phyloP scores from a whole-genome alignment of 2,329 filamentous ascomycete species.

The Xylaria sp. region DNA sequence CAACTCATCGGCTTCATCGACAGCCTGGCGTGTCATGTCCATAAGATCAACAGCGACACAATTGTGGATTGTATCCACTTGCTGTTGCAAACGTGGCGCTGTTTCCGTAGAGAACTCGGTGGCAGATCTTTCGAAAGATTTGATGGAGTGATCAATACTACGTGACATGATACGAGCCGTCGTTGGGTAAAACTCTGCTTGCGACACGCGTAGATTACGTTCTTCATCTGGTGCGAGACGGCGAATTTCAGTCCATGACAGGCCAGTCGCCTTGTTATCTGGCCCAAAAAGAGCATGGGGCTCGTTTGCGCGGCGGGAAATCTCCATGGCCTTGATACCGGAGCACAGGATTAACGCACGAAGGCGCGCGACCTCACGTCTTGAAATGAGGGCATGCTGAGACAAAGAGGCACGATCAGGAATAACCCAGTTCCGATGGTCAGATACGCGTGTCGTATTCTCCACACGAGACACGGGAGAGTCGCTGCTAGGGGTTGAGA shows the following conservation, averaged over 20 bases:
- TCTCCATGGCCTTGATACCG: conserved; percentile 89
- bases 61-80: conserved; percentile 59
- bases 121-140: conserved; percentile 68
- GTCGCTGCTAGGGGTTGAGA: conserved; percentile 44
- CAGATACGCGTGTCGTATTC: conserved; percentile 33
- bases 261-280: conserved; percentile 39
- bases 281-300: conserved; percentile 51
- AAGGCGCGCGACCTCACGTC: conserved; percentile 82
- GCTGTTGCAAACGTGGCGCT: conserved; percentile 61
- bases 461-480: conserved; percentile 15
- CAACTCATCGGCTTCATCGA: conserved; percentile 83
- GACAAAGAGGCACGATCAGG: conserved; percentile 54
- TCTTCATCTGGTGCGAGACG: conserved; percentile 50
- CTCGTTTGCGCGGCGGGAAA: conserved; percentile 71
- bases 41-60: conserved; percentile 64
- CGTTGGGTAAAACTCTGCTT: conserved; percentile 60
- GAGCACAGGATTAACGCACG: conserved; percentile 80
- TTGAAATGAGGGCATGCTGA: conserved; percentile 60
- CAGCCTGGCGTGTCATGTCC: conserved; percentile 70
- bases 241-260: conserved; percentile 58
- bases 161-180: conserved; percentile 62
- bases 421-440: conserved; percentile 60
- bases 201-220: conserved; percentile 50
- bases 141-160: conserved; percentile 59
- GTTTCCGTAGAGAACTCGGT: conserved; percentile 68